Conservation (phyloP, 106 monocot genomes). For the Dendrobium chrysotoxum region DNA sequence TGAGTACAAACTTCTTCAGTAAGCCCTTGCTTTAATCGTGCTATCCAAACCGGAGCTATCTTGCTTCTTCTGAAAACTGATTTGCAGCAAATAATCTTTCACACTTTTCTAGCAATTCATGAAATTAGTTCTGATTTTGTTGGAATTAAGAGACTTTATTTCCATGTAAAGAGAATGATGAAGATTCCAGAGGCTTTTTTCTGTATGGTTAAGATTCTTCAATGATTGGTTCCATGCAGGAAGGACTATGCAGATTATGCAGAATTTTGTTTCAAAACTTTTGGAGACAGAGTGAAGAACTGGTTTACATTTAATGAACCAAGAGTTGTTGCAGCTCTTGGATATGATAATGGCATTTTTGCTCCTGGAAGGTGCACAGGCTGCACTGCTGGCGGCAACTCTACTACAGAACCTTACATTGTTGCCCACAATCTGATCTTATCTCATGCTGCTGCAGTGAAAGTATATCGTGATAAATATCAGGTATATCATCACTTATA, state of each 20-base stretch:
- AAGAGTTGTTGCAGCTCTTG: slow-evolving; percentile 77
- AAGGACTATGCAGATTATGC: slow-evolving; percentile 71
- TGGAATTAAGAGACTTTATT: no score
- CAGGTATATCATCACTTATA: slow-evolving; percentile 32
- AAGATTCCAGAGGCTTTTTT: neutral
- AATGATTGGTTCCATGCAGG: slow-evolving; percentile 24
- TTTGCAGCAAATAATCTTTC: no score
- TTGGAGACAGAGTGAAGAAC: slow-evolving; percentile 94
- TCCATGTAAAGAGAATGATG: no score
- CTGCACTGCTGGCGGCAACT: slow-evolving; percentile 62
- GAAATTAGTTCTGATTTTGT: no score
- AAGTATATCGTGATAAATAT: slow-evolving; percentile 85
- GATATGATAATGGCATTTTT: slow-evolving; percentile 74
- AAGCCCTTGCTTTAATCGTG: no score
- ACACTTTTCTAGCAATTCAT: no score
- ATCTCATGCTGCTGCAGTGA: slow-evolving; percentile 70
- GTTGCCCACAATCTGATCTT: slow-evolving; percentile 82
- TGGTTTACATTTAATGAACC: slow-evolving; percentile 98
- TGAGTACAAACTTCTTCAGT: no score
- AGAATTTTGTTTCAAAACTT: slow-evolving; percentile 88
- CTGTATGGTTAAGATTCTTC: neutral
- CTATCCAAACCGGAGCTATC: no score
- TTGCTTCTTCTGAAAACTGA: no score
- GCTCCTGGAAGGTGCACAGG: slow-evolving; percentile 78
- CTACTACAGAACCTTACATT: slow-evolving; percentile 86